Evolutionary conservation across 1,284 basidiomycete genomes (phyloP).

Genomic region (Boletus smithii): DNA sequence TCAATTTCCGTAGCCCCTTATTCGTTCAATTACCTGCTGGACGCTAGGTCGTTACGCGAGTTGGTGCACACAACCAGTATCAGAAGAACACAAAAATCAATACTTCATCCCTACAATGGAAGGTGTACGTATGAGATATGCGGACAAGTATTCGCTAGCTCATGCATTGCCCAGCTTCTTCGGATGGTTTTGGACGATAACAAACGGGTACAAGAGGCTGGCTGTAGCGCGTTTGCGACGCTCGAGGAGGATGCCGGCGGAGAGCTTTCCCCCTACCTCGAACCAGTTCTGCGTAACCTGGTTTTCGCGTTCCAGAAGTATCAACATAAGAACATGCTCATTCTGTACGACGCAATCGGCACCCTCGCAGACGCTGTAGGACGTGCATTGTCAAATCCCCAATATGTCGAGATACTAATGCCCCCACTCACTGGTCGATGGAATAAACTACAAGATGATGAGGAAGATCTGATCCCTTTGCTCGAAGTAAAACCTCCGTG

Average conservation of each 20-base stretch:
- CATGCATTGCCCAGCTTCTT: slow-evolving; percentile 60
- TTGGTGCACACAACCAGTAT: slow-evolving; percentile 86
- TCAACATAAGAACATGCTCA: slow-evolving; percentile 99
- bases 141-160: slow-evolving; percentile 5
- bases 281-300: slow-evolving; percentile 91
- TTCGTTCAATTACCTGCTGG: slow-evolving; percentile 99
- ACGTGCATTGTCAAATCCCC: slow-evolving; percentile 77
- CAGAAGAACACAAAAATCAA: slow-evolving; percentile 80
- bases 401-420: slow-evolving; percentile 94
- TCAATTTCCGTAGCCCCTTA: slow-evolving; percentile 66
- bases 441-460: slow-evolving; percentile 85
- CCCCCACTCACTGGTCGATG: slow-evolving; percentile 90
- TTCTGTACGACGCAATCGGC: slow-evolving; percentile 96
- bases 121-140: slow-evolving; percentile 64
- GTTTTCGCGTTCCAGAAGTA: slow-evolving; percentile 98
- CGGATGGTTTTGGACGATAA: slow-evolving; percentile 99
- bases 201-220: slow-evolving; percentile 99
- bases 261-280: slow-evolving; percentile 89
- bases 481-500: slow-evolving; percentile 65
- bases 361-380: slow-evolving; percentile 97
- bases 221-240: slow-evolving; percentile 97
- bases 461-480: slow-evolving; percentile 91
- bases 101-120: slow-evolving; percentile 98
- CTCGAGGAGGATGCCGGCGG: slow-evolving; percentile 95
- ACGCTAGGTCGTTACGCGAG: slow-evolving; percentile 97